A percentile compares a stretch with the other conserved stretches of the same genome.
phyloP scores from a whole-genome alignment of 2,329 filamentous ascomycete species.

The Neocucurbitaria cava region DNA sequence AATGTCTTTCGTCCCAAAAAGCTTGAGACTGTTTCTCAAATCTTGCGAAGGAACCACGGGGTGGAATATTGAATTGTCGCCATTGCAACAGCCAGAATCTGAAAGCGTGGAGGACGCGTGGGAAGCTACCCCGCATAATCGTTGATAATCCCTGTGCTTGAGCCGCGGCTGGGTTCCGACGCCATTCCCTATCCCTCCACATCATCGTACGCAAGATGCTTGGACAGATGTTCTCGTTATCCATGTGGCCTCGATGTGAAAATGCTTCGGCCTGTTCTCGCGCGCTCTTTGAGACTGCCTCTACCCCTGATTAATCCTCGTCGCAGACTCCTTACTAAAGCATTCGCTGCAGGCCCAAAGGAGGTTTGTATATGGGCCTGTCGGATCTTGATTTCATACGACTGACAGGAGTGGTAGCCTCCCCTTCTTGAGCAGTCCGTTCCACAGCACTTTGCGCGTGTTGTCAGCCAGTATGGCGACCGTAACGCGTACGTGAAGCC shows the following conservation, averaged over 20 bases:
- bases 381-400: neutral
- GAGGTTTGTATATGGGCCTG: conserved; percentile 32
- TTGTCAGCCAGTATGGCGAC: conserved; percentile 71
- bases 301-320: conserved; percentile 10
- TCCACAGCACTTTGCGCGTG: conserved; percentile 72
- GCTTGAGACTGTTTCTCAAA: no score
- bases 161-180: conserved; percentile 17
- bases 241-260: conserved; percentile 22
- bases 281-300: conserved; percentile 20
- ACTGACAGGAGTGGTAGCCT: conserved; percentile 57
- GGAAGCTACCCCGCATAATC: conserved; percentile 24
- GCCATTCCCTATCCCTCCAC: conserved; percentile 1
- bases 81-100: neutral
- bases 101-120: neutral
- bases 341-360: conserved; percentile 40
- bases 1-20: neutral
- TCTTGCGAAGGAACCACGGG: no score
- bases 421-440: conserved; percentile 72
- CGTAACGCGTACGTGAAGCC: conserved; percentile 60
- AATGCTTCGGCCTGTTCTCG: conserved; percentile 39
- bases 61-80: no score
- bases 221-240: neutral
- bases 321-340: conserved; percentile 41
- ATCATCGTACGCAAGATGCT: neutral
- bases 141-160: neutral